Evolutionary conservation across 352 stramenopile species (phyloP), one percentile per base, ranked within the genome.

Genomic region (Globisporangium barbulae): DNA sequence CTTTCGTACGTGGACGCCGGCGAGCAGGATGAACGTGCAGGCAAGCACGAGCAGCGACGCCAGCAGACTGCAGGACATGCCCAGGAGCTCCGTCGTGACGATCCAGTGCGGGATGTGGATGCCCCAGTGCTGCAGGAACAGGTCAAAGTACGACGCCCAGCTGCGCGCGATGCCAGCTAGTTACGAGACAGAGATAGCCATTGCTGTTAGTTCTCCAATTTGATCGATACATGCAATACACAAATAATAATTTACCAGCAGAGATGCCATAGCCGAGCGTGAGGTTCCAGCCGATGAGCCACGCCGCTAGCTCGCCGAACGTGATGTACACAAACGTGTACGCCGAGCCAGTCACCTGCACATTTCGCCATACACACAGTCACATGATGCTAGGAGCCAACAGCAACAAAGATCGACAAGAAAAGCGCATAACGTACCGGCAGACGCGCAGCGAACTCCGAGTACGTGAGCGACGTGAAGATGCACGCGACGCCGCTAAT

Each of bases 201-300:
- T 22, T 30, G 31, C 5, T 17, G 22, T 30, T 15, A 64, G 21
- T 2, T 55, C 19, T 55, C 49, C 15, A n/a, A 47, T n/a, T n/a
- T n/a, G 7, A 39, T 39, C 35, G 15, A 21, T 7, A 2, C 49
- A 56, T 28, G 9, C 25, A 17, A 6, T 22, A 41, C 1, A 42
- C 22, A 52, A 2, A n/a, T 56, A 60, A 60, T 6, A 30, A 21
- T 28, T 19, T 67, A 89, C 80, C 85, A 41, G 91, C 90, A 2
- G 86, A 96, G 61, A 98, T 96, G 28, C 91, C 93, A 59, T 98
- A 98, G 35, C 93, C 91, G 19, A 98, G 74, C 52, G 90, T 98
- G 35, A 98, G 63, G 65, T 97, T 97, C 91, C 91, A 97, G 13
- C 91, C 92, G 55, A 97, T 90, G 25, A 97, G 74, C 90, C 91